These are phyloP conservation scores for Roridomyces roridus DNA, from an alignment of 768 basidiomycete genomes.

Conservation along the genomic window DNA sequence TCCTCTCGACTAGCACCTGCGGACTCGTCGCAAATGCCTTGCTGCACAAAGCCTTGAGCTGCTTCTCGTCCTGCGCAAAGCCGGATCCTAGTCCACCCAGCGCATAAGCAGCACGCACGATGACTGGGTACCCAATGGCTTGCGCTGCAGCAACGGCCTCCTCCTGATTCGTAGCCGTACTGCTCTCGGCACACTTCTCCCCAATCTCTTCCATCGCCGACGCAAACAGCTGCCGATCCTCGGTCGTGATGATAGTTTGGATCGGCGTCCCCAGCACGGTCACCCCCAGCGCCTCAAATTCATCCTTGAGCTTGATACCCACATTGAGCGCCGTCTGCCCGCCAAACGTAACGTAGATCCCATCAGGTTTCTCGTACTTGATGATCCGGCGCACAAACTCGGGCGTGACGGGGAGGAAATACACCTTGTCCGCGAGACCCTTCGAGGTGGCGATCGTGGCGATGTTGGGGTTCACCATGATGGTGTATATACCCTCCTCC, in stretches of 20 bases:
- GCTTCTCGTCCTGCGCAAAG: constrained; percentile 93
- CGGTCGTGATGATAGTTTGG: constrained; percentile 95
- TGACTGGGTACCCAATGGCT: constrained; percentile 92
- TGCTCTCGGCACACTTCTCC: constrained; percentile 92
- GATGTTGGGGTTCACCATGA: constrained; percentile 98
- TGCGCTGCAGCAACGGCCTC: constrained; percentile 86
- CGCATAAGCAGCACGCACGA: constrained; percentile 96
- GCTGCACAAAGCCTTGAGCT: constrained; percentile 85
- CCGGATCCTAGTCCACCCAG: constrained; percentile 95
- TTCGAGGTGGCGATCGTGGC: constrained; percentile 98
- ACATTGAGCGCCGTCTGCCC: constrained; percentile 98
- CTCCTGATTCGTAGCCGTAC: constrained; percentile 82
- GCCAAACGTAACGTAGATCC: constrained; percentile 98
- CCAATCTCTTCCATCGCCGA: constrained; percentile 95
- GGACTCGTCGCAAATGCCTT: constrained; percentile 98
- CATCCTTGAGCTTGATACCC: constrained; percentile 97
- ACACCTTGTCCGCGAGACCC: constrained; percentile 98
- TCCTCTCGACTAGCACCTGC: constrained; percentile 98
- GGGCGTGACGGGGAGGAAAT: constrained; percentile 97
- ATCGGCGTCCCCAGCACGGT: constrained; percentile 97
- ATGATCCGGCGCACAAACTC: constrained; percentile 99
- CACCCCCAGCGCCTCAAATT: constrained; percentile 88
- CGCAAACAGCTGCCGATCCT: constrained; percentile 94
- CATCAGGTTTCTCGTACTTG: constrained; percentile 98
- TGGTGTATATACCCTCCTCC: constrained; percentile 98